Base-by-base conservation (phyloP, 106 monocot genomes). In the Iris macrosiphon region DNA sequence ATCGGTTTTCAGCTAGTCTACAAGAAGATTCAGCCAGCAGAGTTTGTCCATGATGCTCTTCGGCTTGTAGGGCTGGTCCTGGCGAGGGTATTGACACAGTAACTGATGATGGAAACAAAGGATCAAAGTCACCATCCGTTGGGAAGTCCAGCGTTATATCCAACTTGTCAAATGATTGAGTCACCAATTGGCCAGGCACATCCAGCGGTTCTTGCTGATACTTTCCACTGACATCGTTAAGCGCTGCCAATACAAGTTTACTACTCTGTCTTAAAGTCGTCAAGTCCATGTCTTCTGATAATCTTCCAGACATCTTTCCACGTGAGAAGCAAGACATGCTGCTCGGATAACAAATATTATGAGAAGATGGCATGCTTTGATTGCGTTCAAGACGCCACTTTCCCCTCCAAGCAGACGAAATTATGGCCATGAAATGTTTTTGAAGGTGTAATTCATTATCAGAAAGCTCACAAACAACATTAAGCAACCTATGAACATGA, bases 401-500 rank as follows among this genome's bases (percentile, higher is more conserved):
- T 14, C 59, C 65, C 64, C 75, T 77, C 98, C 98, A 98, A 6
- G 87, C 86, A 62, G 87, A 75, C 53, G 98, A 80, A 50, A 98
- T 70, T 39, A 98, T 52, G 14, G 90, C 82, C 27, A 80, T 49
- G 49, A 91, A 98, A 75, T 98, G 98, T 67, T 87, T 90, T 54
- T 91, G 98, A 61, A 98, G 90, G 16, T 91, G 87, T 49, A 87
- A 62, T 50, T 98, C 98, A 57, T 63, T 78, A 57, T 91, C 71
- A 23, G 98, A 78, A 31, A 75, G 69, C 19, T 83, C 73, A 58
- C 79, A 80, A 10, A 77, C 75, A 50, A 86, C 62, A 52, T 77
- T 78, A 19, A 98, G 75, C 71, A 98, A 69, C 33, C 51, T 45
- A 18, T 62, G 69, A 29, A 80, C 70, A 70, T 98, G 86, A 72